Conservation (phyloP, 1,284 basidiomycete species). For the Ceratobasidium sp. region DNA sequence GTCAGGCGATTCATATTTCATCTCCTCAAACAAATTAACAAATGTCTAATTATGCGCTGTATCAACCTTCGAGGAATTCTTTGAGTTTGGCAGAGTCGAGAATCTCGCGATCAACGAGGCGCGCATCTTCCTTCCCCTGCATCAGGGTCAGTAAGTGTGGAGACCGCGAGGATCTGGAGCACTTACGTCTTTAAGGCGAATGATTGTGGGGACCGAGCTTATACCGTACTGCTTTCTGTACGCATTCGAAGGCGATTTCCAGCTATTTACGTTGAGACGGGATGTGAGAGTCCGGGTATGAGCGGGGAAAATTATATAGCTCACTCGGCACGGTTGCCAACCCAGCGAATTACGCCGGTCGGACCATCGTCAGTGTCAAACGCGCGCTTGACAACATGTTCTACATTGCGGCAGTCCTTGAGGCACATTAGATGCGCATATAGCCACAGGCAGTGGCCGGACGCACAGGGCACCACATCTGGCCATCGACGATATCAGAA, state of each 20-base stretch:
- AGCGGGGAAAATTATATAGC: neutral
- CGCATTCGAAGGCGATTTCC: conserved; percentile 46
- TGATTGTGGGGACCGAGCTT: conserved; percentile 48
- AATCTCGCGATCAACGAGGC: conserved; percentile 47
- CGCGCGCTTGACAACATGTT: conserved; percentile 45
- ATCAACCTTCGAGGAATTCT: conserved; percentile 42
- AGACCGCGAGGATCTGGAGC: neutral
- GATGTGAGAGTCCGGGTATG: conserved; percentile 2
- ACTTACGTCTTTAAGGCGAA: conserved; percentile 46
- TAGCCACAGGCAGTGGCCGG: neutral
- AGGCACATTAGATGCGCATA: conserved; percentile 12
- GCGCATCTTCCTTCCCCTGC: conserved; percentile 46
- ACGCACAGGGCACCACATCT: conserved; percentile 49
- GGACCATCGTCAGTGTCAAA: conserved; percentile 44
- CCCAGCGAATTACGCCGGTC: conserved; percentile 47
- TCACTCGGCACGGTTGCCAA: conserved; percentile 47
- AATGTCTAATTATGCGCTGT: neutral
- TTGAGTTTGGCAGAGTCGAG: conserved; percentile 46
- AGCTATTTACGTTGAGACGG: conserved; percentile 18
- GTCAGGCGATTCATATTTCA: too few species aligned
- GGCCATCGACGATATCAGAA: conserved; percentile 47
- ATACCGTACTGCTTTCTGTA: conserved; percentile 46
- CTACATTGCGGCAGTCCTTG: conserved; percentile 48
- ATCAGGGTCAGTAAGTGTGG: conserved; percentile 1
- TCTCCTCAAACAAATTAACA: neutral